These are phyloP conservation scores for Forsythia viridissima DNA, from an alignment of 257 asterid genomes.

Conservation along the genomic window DNA sequence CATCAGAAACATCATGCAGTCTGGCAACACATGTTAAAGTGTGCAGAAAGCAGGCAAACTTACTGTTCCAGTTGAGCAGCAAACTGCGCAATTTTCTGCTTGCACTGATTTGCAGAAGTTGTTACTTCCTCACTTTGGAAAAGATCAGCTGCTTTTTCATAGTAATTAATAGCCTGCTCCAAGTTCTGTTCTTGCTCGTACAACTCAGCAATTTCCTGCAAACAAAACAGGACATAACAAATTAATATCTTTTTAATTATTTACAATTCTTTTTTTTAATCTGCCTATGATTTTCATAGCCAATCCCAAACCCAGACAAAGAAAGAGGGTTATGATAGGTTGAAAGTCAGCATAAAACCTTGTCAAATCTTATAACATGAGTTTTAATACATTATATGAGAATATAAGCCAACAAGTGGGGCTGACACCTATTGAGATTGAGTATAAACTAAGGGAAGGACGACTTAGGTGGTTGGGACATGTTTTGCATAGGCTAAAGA, in stretches of 20 bases:
- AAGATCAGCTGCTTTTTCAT: conserved; percentile 91
- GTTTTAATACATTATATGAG: background rate
- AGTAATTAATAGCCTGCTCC: conserved; percentile 76
- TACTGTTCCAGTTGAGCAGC: conserved; percentile 91
- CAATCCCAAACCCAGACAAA: background rate
- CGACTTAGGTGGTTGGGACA: background rate
- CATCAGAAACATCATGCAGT: background rate
- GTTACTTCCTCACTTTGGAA: conserved; percentile 83
- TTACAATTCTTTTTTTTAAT: background rate
- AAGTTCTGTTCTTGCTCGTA: conserved; percentile 81
- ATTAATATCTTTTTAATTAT: conserved; percentile 3
- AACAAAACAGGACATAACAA: conserved; percentile 2
- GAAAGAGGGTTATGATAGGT: background rate
- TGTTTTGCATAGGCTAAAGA: background rate
- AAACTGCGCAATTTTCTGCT: conserved; percentile 87
- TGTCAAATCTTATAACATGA: background rate
- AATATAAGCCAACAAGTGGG: background rate
- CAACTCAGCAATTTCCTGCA: conserved; percentile 92
- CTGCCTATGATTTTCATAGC: background rate
- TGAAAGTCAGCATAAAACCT: background rate
- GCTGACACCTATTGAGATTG: background rate
- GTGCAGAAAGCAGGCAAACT: conserved; percentile 34
- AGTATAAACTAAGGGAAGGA: background rate
- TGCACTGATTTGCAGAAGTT: conserved; percentile 90
- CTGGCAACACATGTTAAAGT: background rate